These are phyloP conservation scores for Persicaria tinctoria DNA, from an alignment of 148 eudicot genomes.

Conservation along the genomic window DNA sequence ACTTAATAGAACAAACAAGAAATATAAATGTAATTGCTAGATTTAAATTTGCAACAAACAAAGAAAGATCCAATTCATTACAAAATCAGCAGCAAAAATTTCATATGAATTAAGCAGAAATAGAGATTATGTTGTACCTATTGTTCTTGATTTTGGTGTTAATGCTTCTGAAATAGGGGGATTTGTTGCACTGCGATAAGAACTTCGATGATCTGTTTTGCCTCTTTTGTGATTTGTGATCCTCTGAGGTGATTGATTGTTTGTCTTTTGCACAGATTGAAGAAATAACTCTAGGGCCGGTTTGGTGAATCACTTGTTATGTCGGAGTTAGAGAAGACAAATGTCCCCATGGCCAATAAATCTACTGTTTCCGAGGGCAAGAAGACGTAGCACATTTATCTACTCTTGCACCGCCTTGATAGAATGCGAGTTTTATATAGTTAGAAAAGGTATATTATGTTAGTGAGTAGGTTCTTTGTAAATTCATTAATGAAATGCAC, in stretches of 20 bases:
- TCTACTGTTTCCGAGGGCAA: constrained; percentile 20
- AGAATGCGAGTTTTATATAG: neutral
- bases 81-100: too few species aligned
- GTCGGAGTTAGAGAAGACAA: neutral
- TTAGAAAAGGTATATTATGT: constrained; percentile 4
- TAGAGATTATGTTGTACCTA: too few species aligned
- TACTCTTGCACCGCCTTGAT: neutral
- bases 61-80: too few species aligned
- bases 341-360: constrained; percentile 27
- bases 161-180: constrained; percentile 3
- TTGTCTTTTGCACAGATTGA: constrained; percentile 6
- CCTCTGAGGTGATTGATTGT: constrained; percentile 5
- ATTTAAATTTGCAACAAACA: too few species aligned
- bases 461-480: constrained; percentile 3
- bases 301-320: constrained; percentile 1
- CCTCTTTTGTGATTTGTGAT: neutral
- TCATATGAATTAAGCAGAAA: too few species aligned
- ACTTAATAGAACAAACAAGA: too few species aligned
- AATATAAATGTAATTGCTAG: too few species aligned
- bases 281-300: neutral
- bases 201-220: neutral
- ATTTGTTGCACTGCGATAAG: neutral
- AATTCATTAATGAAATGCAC: neutral
- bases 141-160: constrained; percentile 7
- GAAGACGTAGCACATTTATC: constrained; percentile 30